Percentiles rank a stretch among this genome's conserved stretches.
Evolutionary conservation across 805 yeast genomes (phyloP).

Genomic region (Scheffersomyces ergatensis): DNA sequence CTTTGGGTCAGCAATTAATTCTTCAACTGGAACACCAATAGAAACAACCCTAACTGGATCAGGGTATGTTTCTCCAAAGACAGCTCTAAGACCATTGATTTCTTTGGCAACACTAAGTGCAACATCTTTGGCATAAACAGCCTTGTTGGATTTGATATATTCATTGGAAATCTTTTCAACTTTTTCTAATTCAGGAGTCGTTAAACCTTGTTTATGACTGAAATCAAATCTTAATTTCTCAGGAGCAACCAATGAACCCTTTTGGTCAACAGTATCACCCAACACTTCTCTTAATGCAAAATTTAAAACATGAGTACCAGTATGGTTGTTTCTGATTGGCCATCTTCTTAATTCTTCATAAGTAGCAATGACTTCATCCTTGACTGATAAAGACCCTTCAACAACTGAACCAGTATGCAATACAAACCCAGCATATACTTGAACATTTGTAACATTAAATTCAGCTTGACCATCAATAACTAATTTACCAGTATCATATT

Average conservation of each 20-base stretch:
- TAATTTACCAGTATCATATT: slow-evolving; percentile 89
- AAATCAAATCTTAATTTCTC: slow-evolving; percentile 96
- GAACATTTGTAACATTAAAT: slow-evolving; percentile 89
- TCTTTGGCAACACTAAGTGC: slow-evolving; percentile 67
- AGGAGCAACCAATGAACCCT: slow-evolving; percentile 93
- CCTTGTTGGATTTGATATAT: slow-evolving; percentile 65
- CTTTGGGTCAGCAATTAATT: slow-evolving; percentile 66
- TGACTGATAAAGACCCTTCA: slow-evolving; percentile 72
- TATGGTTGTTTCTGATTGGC: slow-evolving; percentile 96
- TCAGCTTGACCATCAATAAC: slow-evolving; percentile 86
- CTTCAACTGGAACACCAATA: slow-evolving; percentile 88
- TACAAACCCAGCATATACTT: slow-evolving; percentile 89
- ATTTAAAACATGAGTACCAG: slow-evolving; percentile 95
- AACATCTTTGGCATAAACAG: slow-evolving; percentile 83
- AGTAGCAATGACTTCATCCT: slow-evolving; percentile 75
- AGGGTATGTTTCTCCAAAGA: slow-evolving; percentile 98
- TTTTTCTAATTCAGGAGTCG: slow-evolving; percentile 64
- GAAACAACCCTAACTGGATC: slow-evolving; percentile 98
- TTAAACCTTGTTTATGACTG: slow-evolving; percentile 84
- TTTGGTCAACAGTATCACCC: slow-evolving; percentile 89
- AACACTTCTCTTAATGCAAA: slow-evolving; percentile 81
- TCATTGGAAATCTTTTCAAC: slow-evolving; percentile 76
- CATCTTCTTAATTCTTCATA: slow-evolving; percentile 92
- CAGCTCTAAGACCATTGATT: slow-evolving; percentile 90
- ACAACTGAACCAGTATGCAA: slow-evolving; percentile 85